Evolutionary conservation across 768 basidiomycete genomes (phyloP).

Genomic region (Rhodocollybia butyracea): DNA sequence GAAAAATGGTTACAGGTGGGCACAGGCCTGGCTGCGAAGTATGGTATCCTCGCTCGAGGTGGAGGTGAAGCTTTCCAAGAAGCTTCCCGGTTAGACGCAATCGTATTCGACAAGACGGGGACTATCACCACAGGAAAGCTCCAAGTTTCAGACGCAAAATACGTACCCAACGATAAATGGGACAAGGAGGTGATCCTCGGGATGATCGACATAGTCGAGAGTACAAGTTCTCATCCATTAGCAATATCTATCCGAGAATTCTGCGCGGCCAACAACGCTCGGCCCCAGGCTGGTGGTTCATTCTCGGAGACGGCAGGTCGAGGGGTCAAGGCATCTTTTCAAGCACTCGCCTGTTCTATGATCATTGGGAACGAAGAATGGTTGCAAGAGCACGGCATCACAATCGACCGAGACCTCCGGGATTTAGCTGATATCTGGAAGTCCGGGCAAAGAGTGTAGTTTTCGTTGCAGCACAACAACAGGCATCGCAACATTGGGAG

Average conservation of each 20-base stretch:
- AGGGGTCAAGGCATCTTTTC: slow-evolving; percentile 55
- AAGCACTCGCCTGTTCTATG: slow-evolving; percentile 34
- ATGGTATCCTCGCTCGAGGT: slow-evolving; percentile 77
- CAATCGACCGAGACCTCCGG: slow-evolving; percentile 26
- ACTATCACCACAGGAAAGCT: slow-evolving; percentile 73
- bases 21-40: slow-evolving; percentile 73
- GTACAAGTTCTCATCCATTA: slow-evolving; percentile 62
- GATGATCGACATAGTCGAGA: slow-evolving; percentile 54
- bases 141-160: slow-evolving; percentile 52
- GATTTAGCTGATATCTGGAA: slow-evolving; percentile 51
- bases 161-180: slow-evolving; percentile 24
- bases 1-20: too few relatives aligned
- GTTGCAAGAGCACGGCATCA: slow-evolving; percentile 46
- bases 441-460: slow-evolving; percentile 68
- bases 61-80: slow-evolving; percentile 91
- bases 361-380: slow-evolving; percentile 71
- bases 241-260: slow-evolving; percentile 55
- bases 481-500: slow-evolving; percentile 17
- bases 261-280: slow-evolving; percentile 32
- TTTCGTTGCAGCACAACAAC: slow-evolving; percentile 45
- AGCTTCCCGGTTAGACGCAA: slow-evolving; percentile 64
- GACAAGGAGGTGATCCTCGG: slow-evolving; percentile 39
- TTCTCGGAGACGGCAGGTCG: slow-evolving; percentile 66
- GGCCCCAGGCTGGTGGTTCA: slow-evolving; percentile 25
- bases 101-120: slow-evolving; percentile 88